phyloP scores from a whole-genome alignment of 805 yeast species.

The Pichia cabralensis region DNA sequence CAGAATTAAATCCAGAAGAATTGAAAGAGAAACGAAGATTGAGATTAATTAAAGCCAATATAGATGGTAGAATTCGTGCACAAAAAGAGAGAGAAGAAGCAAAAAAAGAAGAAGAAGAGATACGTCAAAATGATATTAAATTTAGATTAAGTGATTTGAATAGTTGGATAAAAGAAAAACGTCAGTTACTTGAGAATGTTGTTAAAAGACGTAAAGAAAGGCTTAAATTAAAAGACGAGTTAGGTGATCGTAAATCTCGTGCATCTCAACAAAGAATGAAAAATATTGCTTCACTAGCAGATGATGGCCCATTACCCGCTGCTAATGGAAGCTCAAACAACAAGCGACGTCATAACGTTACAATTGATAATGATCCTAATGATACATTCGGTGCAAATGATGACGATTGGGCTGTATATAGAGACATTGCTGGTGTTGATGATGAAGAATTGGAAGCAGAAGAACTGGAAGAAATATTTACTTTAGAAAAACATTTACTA shows the following conservation, averaged over 20 bases:
- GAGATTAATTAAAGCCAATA: constrained; percentile 70
- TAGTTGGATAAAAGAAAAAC: constrained; percentile 71
- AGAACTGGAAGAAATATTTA: constrained; percentile 48
- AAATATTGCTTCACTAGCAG: constrained; percentile 80
- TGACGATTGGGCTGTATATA: constrained; percentile 89
- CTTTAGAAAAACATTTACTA: constrained; percentile 65
- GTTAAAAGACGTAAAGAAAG: constrained; percentile 59
- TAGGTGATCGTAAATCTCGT: constrained; percentile 79
- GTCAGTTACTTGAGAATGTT: constrained; percentile 48
- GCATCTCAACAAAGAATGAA: constrained; percentile 93
- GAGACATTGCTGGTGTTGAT: constrained; percentile 66
- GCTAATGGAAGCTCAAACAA: constrained; percentile 19
- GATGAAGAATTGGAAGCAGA: constrained; percentile 77
- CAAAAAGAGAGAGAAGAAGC: constrained; percentile 69
- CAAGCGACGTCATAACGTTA: constrained; percentile 45
- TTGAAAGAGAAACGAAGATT: constrained; percentile 83
- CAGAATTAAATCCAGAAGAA: constrained; percentile 67
- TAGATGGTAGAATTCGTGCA: constrained; percentile 79
- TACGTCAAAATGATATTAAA: constrained; percentile 54
- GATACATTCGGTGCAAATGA: constrained; percentile 94
- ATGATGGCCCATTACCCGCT: constrained; percentile 30
- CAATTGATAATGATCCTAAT: constrained; percentile 82
- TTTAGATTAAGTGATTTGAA: constrained; percentile 69
- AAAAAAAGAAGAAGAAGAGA: constrained; percentile 47
- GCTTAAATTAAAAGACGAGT: constrained; percentile 59